phyloP scores from a whole-genome alignment of 179 eudicot species.

The Monotropa hypopitys region DNA sequence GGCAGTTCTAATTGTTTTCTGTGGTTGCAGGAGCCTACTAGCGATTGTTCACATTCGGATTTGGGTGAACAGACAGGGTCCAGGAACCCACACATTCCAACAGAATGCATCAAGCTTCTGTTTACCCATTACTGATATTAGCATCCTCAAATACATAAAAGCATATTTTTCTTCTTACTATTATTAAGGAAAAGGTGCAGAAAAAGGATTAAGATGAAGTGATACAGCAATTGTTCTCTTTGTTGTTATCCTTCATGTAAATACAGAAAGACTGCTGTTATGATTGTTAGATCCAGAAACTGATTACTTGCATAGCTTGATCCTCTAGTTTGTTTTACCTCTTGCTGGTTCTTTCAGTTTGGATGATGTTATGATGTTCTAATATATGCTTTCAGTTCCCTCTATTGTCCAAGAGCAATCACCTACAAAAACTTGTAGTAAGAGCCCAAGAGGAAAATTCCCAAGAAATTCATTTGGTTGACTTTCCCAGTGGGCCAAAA shows the following conservation, averaged over 20 bases:
- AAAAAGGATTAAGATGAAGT: not conserved
- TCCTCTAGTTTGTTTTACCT: not conserved
- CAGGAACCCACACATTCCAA: too few relatives aligned
- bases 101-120: not conserved
- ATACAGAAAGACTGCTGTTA: not conserved
- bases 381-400: constrained; percentile 48
- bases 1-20: too few relatives aligned
- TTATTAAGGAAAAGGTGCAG: not conserved
- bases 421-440: constrained; percentile 48
- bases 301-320: not conserved
- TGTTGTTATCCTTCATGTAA: not conserved
- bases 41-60: too few relatives aligned
- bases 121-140: not conserved
- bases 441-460: constrained; percentile 43
- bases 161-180: not conserved
- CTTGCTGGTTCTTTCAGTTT: not conserved
- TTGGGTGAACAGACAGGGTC: too few relatives aligned
- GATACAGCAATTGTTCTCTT: not conserved
- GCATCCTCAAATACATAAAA: not conserved
- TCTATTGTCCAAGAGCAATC: constrained; percentile 63
- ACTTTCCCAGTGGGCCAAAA: constrained; percentile 75
- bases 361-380: constrained; percentile 2
- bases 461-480: constrained; percentile 37
- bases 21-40: too few relatives aligned
- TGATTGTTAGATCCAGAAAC: not conserved